Base-by-base conservation (phyloP, 495 filamentous ascomycete species). In the Astrothelium subdiscretum region DNA sequence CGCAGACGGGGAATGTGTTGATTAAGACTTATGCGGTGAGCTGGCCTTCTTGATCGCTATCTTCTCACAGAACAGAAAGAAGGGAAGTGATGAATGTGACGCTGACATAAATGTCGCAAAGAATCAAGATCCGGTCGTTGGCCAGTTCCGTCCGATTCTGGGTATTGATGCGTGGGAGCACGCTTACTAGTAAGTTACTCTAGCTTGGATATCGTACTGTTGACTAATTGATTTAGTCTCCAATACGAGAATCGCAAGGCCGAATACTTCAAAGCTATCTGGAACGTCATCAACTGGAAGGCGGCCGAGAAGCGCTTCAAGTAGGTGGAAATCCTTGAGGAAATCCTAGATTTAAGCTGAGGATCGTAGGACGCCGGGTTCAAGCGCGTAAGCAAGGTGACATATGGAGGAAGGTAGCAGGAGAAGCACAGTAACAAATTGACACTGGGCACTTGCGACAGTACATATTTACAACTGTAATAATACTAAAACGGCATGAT, bases 221-320 rank as follows among this genome's bases (percentile, higher is more conserved):
- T 43, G 2, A 22, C 5, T 24, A 11, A 42, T 15, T 58, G 22
- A 26, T 76, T 62, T 68, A 88, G 85, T 77, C 80, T 98, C 61
- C 91, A 98, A 80, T 98, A 98, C 76, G 83, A 96, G 81, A 98
- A 97, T 79, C 87, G 92, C 72, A 98, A 98, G 84, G 94, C 89
- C 60, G 95, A 97, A 75, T 98, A 98, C 79, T 96, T 98, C 75
- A 83, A 83, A 62, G 91, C 91, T 62, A 88, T 98, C 72, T 98
- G 94, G 94, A 90, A 97, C 66, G 90, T 98, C 57, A 81, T 98
- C 69, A 97, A 97, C 80, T 98, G 94, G 94, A 94, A 92, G 81
- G 81, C 87, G 42, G 94, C 87, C 38, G 95, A 95, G 81, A 83
- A 87, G 74, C 85, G 94, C 62, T 94, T 92, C 71, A 64, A 75